Percentiles rank a stretch among this genome's conserved stretches.
Conservation (phyloP, 1,284 basidiomycete genomes). For the Inonotus obliquus region DNA sequence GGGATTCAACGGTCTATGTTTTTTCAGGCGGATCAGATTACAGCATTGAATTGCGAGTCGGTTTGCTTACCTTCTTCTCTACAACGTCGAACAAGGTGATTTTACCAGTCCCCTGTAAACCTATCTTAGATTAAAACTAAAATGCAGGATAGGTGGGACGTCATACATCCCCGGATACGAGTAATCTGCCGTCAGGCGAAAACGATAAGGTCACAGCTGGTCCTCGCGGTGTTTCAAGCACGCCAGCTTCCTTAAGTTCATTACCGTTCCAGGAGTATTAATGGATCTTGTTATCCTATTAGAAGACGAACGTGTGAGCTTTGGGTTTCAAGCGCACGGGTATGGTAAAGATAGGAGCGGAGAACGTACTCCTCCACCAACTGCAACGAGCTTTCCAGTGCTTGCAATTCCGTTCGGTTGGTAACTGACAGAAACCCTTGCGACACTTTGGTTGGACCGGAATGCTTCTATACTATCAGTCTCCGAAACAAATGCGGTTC, state of each 20-base stretch:
- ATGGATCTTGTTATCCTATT: slow-evolving; percentile 70
- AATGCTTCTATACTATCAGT: slow-evolving; percentile 63
- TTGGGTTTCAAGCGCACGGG: not conserved
- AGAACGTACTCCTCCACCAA: slow-evolving; percentile 64
- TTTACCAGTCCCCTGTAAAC: slow-evolving; percentile 64
- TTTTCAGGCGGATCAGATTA: not conserved
- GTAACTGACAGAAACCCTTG: slow-evolving; percentile 49
- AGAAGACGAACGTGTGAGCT: not conserved
- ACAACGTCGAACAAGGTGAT: slow-evolving; percentile 74
- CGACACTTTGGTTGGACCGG: slow-evolving; percentile 60
- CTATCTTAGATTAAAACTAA: not conserved
- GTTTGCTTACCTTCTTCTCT: slow-evolving; percentile 50
- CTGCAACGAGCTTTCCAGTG: slow-evolving; percentile 50
- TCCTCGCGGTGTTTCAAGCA: slow-evolving; percentile 69
- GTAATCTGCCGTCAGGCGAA: slow-evolving; percentile 68
- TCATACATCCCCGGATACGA: slow-evolving; percentile 79
- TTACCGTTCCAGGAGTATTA: slow-evolving; percentile 70
- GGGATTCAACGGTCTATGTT: slow-evolving; percentile 54
- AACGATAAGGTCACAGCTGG: slow-evolving; percentile 77
- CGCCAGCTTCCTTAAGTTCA: slow-evolving; percentile 45
- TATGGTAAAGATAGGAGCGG: not conserved
- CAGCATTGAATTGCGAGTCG: not conserved
- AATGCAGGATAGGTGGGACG: not conserved
- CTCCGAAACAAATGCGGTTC: slow-evolving; percentile 72
- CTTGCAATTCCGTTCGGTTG: slow-evolving; percentile 56